A percentile compares a stretch with the other conserved stretches of the same genome.
These are phyloP conservation scores for Diaporthe sp. DNA, from an alignment of 2,329 filamentous ascomycete species.

Conservation along the genomic window DNA sequence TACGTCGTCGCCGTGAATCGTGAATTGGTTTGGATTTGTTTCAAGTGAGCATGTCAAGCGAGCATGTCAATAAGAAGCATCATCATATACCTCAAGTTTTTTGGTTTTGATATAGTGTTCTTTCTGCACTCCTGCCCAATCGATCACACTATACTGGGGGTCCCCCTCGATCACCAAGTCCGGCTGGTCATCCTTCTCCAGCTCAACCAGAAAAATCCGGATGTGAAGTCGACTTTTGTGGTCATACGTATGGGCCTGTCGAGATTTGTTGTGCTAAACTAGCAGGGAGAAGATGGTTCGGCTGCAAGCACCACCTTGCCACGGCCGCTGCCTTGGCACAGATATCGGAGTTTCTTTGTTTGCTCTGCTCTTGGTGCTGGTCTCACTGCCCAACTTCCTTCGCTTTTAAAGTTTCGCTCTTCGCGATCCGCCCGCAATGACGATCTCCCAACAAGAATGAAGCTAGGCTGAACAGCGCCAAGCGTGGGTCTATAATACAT, in stretches of 20 bases:
- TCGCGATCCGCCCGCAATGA: conserved; percentile 1
- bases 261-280: background rate
- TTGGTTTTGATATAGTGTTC: conserved; percentile 1
- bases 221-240: background rate
- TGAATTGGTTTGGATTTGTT: background rate
- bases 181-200: background rate
- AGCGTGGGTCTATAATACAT: background rate
- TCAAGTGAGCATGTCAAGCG: background rate
- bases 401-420: conserved; percentile 10
- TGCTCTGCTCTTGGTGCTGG: background rate
- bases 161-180: background rate
- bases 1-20: background rate
- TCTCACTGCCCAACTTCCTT: conserved; percentile 1
- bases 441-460: background rate
- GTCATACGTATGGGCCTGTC: background rate
- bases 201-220: background rate
- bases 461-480: conserved; percentile 21
- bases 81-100: background rate
- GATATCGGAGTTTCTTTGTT: conserved; percentile 16
- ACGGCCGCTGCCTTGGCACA: background rate
- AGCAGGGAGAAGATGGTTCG: background rate
- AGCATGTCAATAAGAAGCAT: background rate
- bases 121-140: conserved; percentile 18
- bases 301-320: conserved; percentile 14
- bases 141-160: background rate